Conservation (phyloP, 805 yeast species). For the Cyberlindnera nakhonratchasimensis region DNA sequence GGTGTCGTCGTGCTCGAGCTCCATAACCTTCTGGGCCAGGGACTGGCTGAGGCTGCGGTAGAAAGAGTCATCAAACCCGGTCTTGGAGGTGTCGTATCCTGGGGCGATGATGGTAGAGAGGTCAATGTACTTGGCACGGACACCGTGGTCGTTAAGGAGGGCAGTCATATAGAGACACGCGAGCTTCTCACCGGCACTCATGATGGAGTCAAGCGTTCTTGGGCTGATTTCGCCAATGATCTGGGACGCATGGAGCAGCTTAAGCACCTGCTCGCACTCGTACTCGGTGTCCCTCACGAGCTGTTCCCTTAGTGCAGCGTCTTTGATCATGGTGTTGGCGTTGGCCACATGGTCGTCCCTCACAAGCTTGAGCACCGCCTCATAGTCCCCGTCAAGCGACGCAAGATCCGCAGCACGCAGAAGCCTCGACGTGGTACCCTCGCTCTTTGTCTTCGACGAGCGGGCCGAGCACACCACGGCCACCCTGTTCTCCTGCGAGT, state of each 20-base stretch:
- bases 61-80: constrained; percentile 65
- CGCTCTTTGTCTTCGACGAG: constrained; percentile 84
- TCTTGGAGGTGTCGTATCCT: constrained; percentile 46
- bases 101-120: constrained; percentile 68
- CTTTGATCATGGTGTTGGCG: constrained; percentile 53
- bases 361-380: constrained; percentile 58
- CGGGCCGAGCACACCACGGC: constrained; percentile 97
- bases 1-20: constrained; percentile 37
- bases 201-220: constrained; percentile 82
- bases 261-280: constrained; percentile 67
- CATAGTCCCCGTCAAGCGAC: constrained; percentile 55
- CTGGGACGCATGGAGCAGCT: constrained; percentile 80
- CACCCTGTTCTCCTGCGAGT: constrained; percentile 57
- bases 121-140: constrained; percentile 75
- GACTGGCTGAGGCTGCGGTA: constrained; percentile 52
- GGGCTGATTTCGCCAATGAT: constrained; percentile 89
- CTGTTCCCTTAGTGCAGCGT: constrained; percentile 42
- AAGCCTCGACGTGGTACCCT: constrained; percentile 91
- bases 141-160: constrained; percentile 77
- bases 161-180: constrained; percentile 88
- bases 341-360: constrained; percentile 75
- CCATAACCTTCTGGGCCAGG: constrained; percentile 47
- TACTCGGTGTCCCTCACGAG: constrained; percentile 56
- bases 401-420: constrained; percentile 82
- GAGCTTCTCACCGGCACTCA: constrained; percentile 92